phyloP scores from a whole-genome alignment of 2,329 filamentous ascomycete genomes.

The Talaromyces sp. region DNA sequence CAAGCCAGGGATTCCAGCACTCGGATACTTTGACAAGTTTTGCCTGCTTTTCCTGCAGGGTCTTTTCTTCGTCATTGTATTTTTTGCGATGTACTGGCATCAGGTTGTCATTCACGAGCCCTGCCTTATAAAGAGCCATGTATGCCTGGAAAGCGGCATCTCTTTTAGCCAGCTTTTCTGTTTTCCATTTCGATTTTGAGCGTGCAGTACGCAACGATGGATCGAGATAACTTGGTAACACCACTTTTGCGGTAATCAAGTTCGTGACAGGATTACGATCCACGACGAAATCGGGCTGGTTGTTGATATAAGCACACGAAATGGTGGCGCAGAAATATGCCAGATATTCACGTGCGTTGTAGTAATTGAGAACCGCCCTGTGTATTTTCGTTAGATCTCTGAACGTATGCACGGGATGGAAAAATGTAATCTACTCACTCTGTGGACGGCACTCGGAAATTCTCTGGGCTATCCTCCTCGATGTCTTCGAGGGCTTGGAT shows the following conservation, averaged over 20 bases:
- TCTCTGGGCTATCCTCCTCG: conserved; percentile 32
- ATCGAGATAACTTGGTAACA: conserved; percentile 67
- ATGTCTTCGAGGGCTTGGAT: conserved; percentile 46
- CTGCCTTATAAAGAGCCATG: conserved; percentile 59
- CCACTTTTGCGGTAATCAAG: conserved; percentile 51
- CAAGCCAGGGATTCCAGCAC: conserved; percentile 33
- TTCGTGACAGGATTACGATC: conserved; percentile 27
- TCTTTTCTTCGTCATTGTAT: conserved; percentile 32
- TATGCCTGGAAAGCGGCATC: conserved; percentile 84
- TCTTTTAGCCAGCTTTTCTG: conserved; percentile 65
- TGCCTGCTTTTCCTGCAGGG: conserved; percentile 18
- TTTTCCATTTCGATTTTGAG: conserved; percentile 57
- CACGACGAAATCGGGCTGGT: conserved; percentile 62
- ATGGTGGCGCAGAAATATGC: conserved; percentile 71
- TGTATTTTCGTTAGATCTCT: background rate
- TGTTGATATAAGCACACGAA: conserved; percentile 56
- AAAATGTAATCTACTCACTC: conserved; percentile 27
- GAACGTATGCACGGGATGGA: background rate
- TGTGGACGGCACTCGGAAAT: conserved; percentile 39
- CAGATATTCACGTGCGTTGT: conserved; percentile 70
- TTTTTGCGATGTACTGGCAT: conserved; percentile 52
- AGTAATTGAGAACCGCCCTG: conserved; percentile 63
- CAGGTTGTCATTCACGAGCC: conserved; percentile 71
- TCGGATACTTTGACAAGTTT: conserved; percentile 24
- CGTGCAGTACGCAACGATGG: conserved; percentile 50